Base-by-base conservation (phyloP, 2,329 filamentous ascomycete genomes). In the Calonectria hongkongensis region DNA sequence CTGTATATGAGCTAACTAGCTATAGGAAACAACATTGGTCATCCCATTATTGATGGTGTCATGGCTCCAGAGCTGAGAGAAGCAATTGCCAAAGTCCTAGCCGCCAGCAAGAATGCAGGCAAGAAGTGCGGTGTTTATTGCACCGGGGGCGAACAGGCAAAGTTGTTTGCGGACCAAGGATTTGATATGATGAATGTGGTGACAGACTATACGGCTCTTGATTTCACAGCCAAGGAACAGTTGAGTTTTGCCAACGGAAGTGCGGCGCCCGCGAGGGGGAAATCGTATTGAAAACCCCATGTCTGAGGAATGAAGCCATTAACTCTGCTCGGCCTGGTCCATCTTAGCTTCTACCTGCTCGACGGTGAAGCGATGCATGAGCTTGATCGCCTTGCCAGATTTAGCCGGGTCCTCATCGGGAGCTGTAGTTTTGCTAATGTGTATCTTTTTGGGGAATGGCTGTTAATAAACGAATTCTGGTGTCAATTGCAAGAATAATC, bases 361-460 rank as follows among this genome's bases (percentile, higher is more conserved):
- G 30, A 89, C 85, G 0, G 90, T 92, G 83, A 96, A 94, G 21
- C 93, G 89, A 82, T 96, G 94, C 94, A 96, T 96, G 60, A 96
- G 86, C 82, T 95, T 95, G 69, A 89, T 84, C 1, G 93, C 92
- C 73, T 90, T 86, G 7, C 88, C 88, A 1, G 89, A 89, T 4
- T 88, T 89, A 68, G 86, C 85, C 4, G 90, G 87, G 28, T 88
- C 83, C 75, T 91, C 91, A 65, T 88, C 86, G 13, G 85, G 85
- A 1, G 87, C 82, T 9, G 83, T 84, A 13, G 85, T 84, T 76
- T 90, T 92, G 85, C 91, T 92, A 73, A 96, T 86, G 72, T 92
- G 90, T 74, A 92, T 90, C 90, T 12, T 50, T n/a, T 25, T 36
- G 33, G 4, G 4, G n/a, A 21, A 2, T 21, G 21, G 21, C 21